Base-by-base conservation (phyloP, 106 monocot genomes). In the Acorus calamus region DNA sequence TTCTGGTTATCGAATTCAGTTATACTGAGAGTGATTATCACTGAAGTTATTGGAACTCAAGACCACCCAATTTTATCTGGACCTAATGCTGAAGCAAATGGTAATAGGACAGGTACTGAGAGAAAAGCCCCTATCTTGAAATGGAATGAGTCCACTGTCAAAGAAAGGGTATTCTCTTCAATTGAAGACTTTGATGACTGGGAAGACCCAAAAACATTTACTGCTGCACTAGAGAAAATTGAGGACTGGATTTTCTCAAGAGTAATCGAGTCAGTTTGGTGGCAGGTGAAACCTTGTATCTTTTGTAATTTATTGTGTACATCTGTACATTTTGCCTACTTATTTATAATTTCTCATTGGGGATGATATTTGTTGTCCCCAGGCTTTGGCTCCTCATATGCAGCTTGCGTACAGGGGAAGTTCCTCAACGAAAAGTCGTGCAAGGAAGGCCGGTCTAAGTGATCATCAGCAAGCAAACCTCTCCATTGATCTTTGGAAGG, bases 191-290 rank as follows among this genome's bases (percentile, higher is more conserved):
- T 76, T 60, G 76, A 68, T 47, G 72, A 80, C 55, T 85, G 87
- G 94, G 81, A 84, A 64, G 67, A 84, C 43, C 77, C 73, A 42
- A 63, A 62, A 10, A 77, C 82, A 61, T 74, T 96, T 50, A 63
- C 65, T 47, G 47, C 71, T 52, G 80, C 84, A 68, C 44, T 96
- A 64, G 74, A 87, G 64, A 90, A 75, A 68, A 79, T 87, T 47
- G 94, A 96, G 66, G 63, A 75, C 2, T 96, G 94, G 94, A 83
- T 96, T 61, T 96, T 96, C 65, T 87, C 87, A 61, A 69, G 90
- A 65, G 76, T 90, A 42, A 59, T 87, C 4, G 87, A 96, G 53
- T 90, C 94, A 46, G 51, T 90, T 4, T 96, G 94, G 94, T 96
- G 94, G 94, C 94, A 96, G 90, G 94, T 89, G 8, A 60, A 62